Percentiles rank a stretch among this genome's conserved stretches.
These are phyloP conservation scores for Exutisphaerella laricina DNA, from an alignment of 2,329 filamentous ascomycete species.

Conservation along the genomic window DNA sequence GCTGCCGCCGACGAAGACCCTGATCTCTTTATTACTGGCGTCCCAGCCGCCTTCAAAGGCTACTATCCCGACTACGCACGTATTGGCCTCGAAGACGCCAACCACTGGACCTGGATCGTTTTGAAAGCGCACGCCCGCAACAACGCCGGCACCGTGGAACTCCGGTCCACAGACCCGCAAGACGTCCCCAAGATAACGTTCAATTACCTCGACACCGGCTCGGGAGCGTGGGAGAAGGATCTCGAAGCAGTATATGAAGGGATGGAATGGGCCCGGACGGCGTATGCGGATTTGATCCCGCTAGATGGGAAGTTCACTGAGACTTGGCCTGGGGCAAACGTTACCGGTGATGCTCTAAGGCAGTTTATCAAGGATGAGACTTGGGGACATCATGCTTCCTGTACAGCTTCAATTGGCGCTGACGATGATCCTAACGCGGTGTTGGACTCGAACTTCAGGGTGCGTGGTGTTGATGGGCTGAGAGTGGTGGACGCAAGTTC, in stretches of 20 bases:
- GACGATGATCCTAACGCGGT: conserved; percentile 51
- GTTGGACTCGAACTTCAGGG: conserved; percentile 52
- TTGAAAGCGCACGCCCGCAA: conserved; percentile 62
- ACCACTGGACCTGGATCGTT: conserved; percentile 46
- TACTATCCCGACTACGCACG: conserved; percentile 52
- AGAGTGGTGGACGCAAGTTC: conserved; percentile 58
- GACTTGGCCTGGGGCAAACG: conserved; percentile 39
- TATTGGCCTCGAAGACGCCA: conserved; percentile 40
- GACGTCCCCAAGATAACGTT: conserved; percentile 59
- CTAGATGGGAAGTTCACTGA: conserved; percentile 40
- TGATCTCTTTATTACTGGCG: conserved; percentile 53
- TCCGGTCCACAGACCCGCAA: conserved; percentile 57
- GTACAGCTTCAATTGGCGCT: conserved; percentile 51
- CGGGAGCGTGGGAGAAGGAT: conserved; percentile 36
- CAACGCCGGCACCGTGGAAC: conserved; percentile 53
- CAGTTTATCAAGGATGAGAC: conserved; percentile 46
- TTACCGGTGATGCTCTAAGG: conserved; percentile 41
- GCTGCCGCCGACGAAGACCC: conserved; percentile 41
- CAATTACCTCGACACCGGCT: conserved; percentile 52
- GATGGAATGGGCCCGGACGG: conserved; percentile 45
- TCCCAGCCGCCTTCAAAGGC: conserved; percentile 49
- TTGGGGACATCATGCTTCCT: conserved; percentile 55
- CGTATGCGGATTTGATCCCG: conserved; percentile 32
- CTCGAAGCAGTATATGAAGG: conserved; percentile 51
- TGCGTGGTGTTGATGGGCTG: conserved; percentile 50